Percentiles rank a stretch among this genome's conserved stretches.
Conservation (phyloP, 768 basidiomycete genomes). For the Bullera alba region DNA sequence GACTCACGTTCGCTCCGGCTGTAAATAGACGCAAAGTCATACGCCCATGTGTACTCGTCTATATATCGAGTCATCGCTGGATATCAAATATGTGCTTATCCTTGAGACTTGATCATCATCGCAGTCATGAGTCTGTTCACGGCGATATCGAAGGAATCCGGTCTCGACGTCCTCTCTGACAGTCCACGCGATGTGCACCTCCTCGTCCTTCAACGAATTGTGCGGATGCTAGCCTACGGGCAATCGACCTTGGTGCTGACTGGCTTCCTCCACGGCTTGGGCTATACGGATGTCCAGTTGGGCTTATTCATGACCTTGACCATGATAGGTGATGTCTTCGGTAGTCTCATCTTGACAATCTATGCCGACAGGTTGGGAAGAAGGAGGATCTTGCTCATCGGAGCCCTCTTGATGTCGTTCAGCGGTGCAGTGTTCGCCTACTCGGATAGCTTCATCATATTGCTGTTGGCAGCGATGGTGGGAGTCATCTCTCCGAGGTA, state of each 20-base stretch:
- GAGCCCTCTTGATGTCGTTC: conserved; percentile 27
- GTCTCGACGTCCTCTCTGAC: conserved; percentile 11
- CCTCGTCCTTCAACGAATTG: conserved; percentile 21
- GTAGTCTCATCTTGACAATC: conserved; percentile 30
- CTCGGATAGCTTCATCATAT: conserved; percentile 24
- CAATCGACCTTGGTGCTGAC: conserved; percentile 31
- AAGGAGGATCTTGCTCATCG: conserved; percentile 24
- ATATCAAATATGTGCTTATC: too few species aligned
- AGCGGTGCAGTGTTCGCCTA: conserved; percentile 23
- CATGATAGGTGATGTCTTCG: conserved; percentile 34
- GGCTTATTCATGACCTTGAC: conserved; percentile 42
- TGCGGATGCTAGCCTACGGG: conserved; percentile 33
- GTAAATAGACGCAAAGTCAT: too few species aligned
- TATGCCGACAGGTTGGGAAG: conserved; percentile 35
- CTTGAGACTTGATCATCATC: too few species aligned
- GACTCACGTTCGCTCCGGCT: too few species aligned
- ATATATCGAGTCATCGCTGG: too few species aligned
- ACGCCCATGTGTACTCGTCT: too few species aligned
- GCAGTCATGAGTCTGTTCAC: too few species aligned
- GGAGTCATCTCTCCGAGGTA: conserved; percentile 34
- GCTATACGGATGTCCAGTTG: conserved; percentile 28
- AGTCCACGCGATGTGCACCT: conserved; percentile 23
- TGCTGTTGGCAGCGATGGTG: conserved; percentile 27
- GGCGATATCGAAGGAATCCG: too few species aligned
- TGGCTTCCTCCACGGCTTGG: conserved; percentile 27